Conservation (phyloP, 805 yeast genomes). For the Lipomyces sp. region DNA sequence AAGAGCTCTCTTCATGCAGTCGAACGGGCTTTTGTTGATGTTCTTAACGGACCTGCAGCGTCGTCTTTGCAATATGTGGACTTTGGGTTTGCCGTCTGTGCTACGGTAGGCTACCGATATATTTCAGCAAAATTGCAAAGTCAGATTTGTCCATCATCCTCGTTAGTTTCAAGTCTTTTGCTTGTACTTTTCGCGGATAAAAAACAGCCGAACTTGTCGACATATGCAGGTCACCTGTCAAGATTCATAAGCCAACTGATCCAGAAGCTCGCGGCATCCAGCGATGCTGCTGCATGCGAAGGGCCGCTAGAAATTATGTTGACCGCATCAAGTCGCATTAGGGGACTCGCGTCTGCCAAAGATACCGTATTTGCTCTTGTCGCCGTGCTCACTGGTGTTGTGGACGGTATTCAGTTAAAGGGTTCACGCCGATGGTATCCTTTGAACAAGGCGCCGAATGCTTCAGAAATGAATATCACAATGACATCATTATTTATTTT, state of each 20-base stretch:
- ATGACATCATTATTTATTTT: constrained; percentile 2
- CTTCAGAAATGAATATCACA: background rate
- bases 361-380: constrained; percentile 12
- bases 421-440: background rate
- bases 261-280: background rate
- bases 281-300: background rate
- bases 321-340: background rate
- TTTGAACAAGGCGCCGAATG: background rate
- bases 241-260: constrained; percentile 7
- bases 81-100: constrained; percentile 2
- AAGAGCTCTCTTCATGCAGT: background rate
- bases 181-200: constrained; percentile 6
- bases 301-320: background rate
- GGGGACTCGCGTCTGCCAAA: background rate
- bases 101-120: constrained; percentile 1
- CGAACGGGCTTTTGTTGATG: constrained; percentile 8
- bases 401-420: constrained; percentile 10
- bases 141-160: constrained; percentile 2
- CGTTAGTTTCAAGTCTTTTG: background rate
- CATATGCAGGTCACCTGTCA: constrained; percentile 12
- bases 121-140: background rate
- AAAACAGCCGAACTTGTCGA: background rate
- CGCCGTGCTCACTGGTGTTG: constrained; percentile 11
- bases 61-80: background rate
- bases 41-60: constrained; percentile 1